phyloP scores from a whole-genome alignment of 1,139 yeast genomes.

The Magnusiomyces fungicola region DNA sequence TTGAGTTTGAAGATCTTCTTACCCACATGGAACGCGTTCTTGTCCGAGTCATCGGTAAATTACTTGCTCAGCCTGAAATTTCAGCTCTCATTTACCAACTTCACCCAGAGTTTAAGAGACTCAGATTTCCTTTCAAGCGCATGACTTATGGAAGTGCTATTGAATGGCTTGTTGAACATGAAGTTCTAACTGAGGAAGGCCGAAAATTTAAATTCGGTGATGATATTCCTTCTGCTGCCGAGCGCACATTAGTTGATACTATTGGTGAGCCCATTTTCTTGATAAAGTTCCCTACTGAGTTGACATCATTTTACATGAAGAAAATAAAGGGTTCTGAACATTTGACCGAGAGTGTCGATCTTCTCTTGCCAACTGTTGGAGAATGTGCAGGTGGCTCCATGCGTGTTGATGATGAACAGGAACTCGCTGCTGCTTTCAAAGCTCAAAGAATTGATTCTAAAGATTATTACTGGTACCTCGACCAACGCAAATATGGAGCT shows the following conservation, averaged over 20 bases:
- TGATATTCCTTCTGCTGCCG: constrained; percentile 99
- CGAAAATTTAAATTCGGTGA: constrained; percentile 92
- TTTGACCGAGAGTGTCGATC: constrained; percentile 97
- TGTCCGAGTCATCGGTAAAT: constrained; percentile 61
- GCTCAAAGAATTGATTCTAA: constrained; percentile 82
- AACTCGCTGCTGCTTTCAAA: constrained; percentile 79
- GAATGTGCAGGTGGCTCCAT: constrained; percentile 98
- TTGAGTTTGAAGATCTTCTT: constrained; percentile 79
- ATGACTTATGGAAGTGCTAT: constrained; percentile 87
- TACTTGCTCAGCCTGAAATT: constrained; percentile 82
- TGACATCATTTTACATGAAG: constrained; percentile 97
- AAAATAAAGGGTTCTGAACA: constrained; percentile 84
- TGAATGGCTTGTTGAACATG: constrained; percentile 95
- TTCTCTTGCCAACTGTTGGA: constrained; percentile 97
- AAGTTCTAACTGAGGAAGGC: constrained; percentile 89
- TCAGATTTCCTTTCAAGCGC: constrained; percentile 80
- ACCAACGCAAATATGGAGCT: constrained; percentile 93
- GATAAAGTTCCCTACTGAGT: constrained; percentile 91
- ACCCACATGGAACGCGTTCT: constrained; percentile 76
- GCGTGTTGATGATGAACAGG: constrained; percentile 84
- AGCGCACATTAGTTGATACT: constrained; percentile 95
- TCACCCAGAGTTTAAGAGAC: constrained; percentile 85
- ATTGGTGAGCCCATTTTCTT: constrained; percentile 88
- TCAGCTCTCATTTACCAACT: constrained; percentile 85
- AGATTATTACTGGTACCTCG: constrained; percentile 90